Evolutionary conservation across 225 moss, liverwort and hornwort species (phyloP).

Genomic region (Lunularia cruciata): DNA sequence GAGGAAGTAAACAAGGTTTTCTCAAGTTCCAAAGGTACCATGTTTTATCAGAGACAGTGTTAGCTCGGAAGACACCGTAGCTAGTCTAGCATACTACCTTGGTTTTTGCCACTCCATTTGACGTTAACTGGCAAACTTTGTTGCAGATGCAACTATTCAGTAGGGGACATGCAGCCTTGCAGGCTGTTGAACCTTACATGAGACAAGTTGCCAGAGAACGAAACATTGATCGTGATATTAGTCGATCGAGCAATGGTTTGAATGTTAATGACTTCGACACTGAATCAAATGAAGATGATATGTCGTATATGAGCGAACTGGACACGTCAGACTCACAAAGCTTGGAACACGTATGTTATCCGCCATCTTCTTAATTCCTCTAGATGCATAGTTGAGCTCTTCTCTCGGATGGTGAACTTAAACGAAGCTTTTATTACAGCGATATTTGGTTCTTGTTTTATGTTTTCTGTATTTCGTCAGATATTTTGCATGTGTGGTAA

Average conservation of each 20-base stretch:
- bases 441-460: too few relatives aligned
- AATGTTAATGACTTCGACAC: slow-evolving; percentile 51
- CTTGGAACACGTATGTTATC: slow-evolving; percentile 30
- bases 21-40: too few relatives aligned
- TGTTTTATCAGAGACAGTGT: too few relatives aligned
- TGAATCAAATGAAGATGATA: slow-evolving; percentile 48
- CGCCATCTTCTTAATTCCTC: slow-evolving; percentile 2
- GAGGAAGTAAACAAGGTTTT: too few relatives aligned
- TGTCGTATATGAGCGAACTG: slow-evolving; percentile 53
- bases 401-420: too few relatives aligned
- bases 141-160: slow-evolving; percentile 69
- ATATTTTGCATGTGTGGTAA: too few relatives aligned
- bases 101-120: too few relatives aligned
- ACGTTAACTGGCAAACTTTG: background rate
- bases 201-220: slow-evolving; percentile 66
- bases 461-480: too few relatives aligned
- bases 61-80: too few relatives aligned
- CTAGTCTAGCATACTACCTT: too few relatives aligned
- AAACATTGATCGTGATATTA: slow-evolving; percentile 58
- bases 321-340: slow-evolving; percentile 39
- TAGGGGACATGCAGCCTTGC: slow-evolving; percentile 67
- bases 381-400: too few relatives aligned
- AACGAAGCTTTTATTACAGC: too few relatives aligned
- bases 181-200: slow-evolving; percentile 73
- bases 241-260: slow-evolving; percentile 35